Percentiles rank a stretch among this genome's conserved stretches.
Evolutionary conservation across 768 basidiomycete genomes (phyloP).

Genomic region (Lactifluus volemus): DNA sequence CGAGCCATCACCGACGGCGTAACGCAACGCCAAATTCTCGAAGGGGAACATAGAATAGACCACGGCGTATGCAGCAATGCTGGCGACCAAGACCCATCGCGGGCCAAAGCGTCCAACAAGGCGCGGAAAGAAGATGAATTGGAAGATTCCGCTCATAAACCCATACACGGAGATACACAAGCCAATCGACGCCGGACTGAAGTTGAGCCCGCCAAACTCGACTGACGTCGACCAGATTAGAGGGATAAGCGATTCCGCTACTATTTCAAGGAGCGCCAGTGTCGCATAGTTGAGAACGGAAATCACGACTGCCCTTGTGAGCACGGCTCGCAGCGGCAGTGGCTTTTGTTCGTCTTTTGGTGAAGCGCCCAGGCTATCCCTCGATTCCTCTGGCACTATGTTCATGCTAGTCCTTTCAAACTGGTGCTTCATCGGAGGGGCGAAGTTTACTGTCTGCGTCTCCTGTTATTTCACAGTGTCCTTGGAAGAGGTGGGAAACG

Average conservation of each 20-base stretch:
- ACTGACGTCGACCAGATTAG: constrained; percentile 39
- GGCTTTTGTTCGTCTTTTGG: constrained; percentile 4
- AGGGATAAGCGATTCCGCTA: constrained; percentile 32
- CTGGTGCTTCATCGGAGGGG: not conserved
- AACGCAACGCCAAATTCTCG: not conserved
- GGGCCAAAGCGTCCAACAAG: constrained; percentile 29
- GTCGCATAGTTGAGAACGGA: constrained; percentile 35
- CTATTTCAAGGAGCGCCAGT: constrained; percentile 35
- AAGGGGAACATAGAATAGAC: constrained; percentile 24
- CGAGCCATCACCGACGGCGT: not conserved
- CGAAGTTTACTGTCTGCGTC: not conserved
- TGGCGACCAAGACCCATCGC: constrained; percentile 25
- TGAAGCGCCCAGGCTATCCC: not conserved
- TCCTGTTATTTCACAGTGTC: not conserved
- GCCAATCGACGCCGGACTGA: constrained; percentile 32
- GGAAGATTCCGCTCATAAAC: constrained; percentile 29
- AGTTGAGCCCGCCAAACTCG: constrained; percentile 32
- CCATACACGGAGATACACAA: constrained; percentile 30
- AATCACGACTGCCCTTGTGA: constrained; percentile 31
- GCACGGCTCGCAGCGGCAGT: constrained; percentile 26
- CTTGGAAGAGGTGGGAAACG: not conserved
- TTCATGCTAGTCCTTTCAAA: not conserved
- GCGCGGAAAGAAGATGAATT: constrained; percentile 30
- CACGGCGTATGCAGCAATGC: constrained; percentile 21
- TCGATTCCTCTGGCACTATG: not conserved